phyloP scores from a whole-genome alignment of 1,139 yeast species.

The Debaryomycetaceae sp. region DNA sequence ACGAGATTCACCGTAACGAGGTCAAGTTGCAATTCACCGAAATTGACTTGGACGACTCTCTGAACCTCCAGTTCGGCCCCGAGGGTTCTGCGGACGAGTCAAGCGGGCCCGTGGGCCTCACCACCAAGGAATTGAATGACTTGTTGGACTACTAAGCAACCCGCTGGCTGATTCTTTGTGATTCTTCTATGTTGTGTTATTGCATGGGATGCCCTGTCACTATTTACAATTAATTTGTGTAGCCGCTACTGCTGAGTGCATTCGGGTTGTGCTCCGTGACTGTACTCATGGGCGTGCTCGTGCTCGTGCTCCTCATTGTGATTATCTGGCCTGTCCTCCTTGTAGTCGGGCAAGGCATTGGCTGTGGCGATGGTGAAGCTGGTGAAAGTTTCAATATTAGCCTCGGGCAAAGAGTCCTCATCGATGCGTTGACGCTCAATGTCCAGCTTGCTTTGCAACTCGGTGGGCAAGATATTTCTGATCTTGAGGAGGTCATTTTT shows the following conservation, averaged over 20 bases:
- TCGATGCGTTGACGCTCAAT: conserved; percentile 22
- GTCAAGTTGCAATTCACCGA: conserved; percentile 11
- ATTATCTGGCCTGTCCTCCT: conserved; percentile 19
- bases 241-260: conserved; percentile 40
- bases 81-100: conserved; percentile 12
- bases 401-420: conserved; percentile 25
- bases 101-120: conserved; percentile 24
- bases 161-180: conserved; percentile 1
- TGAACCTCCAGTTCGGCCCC: conserved; percentile 12
- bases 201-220: too few species aligned
- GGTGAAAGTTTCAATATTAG: conserved; percentile 37
- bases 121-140: conserved; percentile 31
- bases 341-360: conserved; percentile 34
- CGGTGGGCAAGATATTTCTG: conserved; percentile 51
- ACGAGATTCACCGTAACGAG: conserved; percentile 13
- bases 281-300: conserved; percentile 11
- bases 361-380: conserved; percentile 33
- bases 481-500: conserved; percentile 53
- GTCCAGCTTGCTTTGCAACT: conserved; percentile 21
- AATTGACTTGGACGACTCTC: conserved; percentile 10
- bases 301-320: conserved; percentile 10
- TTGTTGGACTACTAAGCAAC: conserved; percentile 28
- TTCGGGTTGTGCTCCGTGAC: conserved; percentile 28
- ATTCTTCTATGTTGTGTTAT: conserved; percentile 5
- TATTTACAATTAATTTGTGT: too few species aligned